Conservation (phyloP, 768 basidiomycete species). For the Xanthoconium purpureum region DNA sequence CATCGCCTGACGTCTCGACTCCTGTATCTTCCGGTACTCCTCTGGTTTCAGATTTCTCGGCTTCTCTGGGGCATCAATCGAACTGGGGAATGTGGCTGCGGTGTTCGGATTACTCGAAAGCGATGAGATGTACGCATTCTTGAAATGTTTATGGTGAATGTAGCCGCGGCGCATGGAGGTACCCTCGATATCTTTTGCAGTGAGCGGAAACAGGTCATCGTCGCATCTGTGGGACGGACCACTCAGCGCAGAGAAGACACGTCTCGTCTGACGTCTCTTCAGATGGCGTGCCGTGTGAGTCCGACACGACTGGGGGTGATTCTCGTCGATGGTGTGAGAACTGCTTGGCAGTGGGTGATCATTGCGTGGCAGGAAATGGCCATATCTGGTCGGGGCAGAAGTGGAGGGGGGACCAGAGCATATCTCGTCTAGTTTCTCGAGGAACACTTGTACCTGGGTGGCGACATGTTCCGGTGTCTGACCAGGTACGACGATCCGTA, state of each 20-base stretch:
- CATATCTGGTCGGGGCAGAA: background rate
- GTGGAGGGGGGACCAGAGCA: background rate
- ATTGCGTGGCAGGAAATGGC: background rate
- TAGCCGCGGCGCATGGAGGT: slow-evolving; percentile 25
- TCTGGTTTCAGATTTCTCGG: slow-evolving; percentile 20
- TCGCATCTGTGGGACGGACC: slow-evolving; percentile 16
- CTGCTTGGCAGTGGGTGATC: background rate
- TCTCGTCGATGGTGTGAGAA: slow-evolving; percentile 13
- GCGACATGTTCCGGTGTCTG: slow-evolving; percentile 27
- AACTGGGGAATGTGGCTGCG: slow-evolving; percentile 10
- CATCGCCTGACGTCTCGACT: slow-evolving; percentile 30
- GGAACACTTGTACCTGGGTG: slow-evolving; percentile 17
- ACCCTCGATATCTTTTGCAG: slow-evolving; percentile 25
- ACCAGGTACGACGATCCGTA: slow-evolving; percentile 38
- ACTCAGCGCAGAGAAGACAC: background rate
- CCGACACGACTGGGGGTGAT: background rate
- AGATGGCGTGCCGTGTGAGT: slow-evolving; percentile 1
- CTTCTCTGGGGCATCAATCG: slow-evolving; percentile 15
- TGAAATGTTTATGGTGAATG: slow-evolving; percentile 27
- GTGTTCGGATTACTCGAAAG: slow-evolving; percentile 15
- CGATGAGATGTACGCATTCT: slow-evolving; percentile 29
- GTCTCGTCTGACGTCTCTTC: slow-evolving; percentile 10
- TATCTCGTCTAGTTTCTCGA: slow-evolving; percentile 21
- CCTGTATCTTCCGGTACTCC: slow-evolving; percentile 25
- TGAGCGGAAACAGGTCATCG: slow-evolving; percentile 18